Conservation (phyloP, 2,329 filamentous ascomycete genomes). For the Magnaporthiopsis rhizophila region DNA sequence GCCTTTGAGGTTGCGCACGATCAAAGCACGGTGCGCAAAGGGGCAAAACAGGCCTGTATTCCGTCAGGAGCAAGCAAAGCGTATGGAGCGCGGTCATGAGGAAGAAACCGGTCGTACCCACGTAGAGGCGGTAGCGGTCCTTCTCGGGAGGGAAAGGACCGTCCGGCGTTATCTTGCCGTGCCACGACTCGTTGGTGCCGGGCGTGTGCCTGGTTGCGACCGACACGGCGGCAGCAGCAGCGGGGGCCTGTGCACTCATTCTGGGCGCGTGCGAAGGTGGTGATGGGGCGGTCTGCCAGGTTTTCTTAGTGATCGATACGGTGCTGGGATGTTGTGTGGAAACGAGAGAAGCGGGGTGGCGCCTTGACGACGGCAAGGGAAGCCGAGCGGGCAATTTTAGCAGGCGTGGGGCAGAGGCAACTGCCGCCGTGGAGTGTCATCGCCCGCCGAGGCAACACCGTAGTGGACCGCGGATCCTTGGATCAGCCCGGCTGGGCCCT, state of each 20-base stretch:
- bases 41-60: slow-evolving; percentile 52
- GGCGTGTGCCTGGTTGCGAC: slow-evolving; percentile 15
- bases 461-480: background rate
- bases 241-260: slow-evolving; percentile 7
- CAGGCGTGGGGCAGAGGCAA: background rate
- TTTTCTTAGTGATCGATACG: background rate
- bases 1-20: slow-evolving; percentile 50
- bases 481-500: too few relatives aligned
- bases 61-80: slow-evolving; percentile 9
- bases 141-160: slow-evolving; percentile 18
- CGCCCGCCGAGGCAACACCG: background rate
- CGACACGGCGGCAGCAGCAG: slow-evolving; percentile 1
- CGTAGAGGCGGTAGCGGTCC: slow-evolving; percentile 20
- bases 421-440: background rate
- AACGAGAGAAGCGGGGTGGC: background rate
- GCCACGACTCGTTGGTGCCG: slow-evolving; percentile 18
- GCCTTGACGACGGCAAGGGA: background rate
- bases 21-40: slow-evolving; percentile 53
- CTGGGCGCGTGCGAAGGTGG: background rate
- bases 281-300: background rate
- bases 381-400: background rate
- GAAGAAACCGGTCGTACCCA: slow-evolving; percentile 32
- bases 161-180: slow-evolving; percentile 18
- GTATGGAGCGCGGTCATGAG: background rate
- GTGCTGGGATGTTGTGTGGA: background rate